Conservation (phyloP, 1,284 basidiomycete genomes). For the Ustilago sp. region DNA sequence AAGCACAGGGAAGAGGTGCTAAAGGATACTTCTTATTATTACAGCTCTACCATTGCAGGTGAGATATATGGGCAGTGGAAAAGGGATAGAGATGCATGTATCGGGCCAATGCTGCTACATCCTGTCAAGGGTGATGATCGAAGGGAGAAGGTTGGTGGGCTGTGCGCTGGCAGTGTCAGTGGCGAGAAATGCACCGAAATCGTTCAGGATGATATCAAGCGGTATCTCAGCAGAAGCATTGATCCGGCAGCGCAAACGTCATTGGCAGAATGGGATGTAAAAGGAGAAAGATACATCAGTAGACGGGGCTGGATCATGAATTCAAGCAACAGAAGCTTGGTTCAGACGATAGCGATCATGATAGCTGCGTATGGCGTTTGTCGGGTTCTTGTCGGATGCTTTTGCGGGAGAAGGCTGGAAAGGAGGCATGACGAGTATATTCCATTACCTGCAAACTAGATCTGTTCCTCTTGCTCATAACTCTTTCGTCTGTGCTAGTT, state of each 20-base stretch:
- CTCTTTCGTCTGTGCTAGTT: neutral
- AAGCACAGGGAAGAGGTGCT: conserved; percentile 21
- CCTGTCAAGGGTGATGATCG: conserved; percentile 13
- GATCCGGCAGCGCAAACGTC: neutral
- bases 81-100: conserved; percentile 13
- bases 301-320: conserved; percentile 23
- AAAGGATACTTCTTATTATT: conserved; percentile 29
- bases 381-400: neutral
- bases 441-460: neutral
- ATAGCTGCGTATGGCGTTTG: neutral
- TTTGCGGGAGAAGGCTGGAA: neutral
- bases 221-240: neutral
- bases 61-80: conserved; percentile 14
- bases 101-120: conserved; percentile 20
- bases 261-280: conserved; percentile 16
- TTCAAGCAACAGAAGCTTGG: conserved; percentile 14
- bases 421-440: neutral
- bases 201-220: conserved; percentile 1
- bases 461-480: neutral
- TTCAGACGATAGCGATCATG: neutral
- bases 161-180: neutral
- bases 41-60: conserved; percentile 16
- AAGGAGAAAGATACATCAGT: conserved; percentile 14
- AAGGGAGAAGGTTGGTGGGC: neutral
- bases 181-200: neutral